Evolutionary conservation across 768 basidiomycete genomes (phyloP).

Genomic region (Mycena galericulata): DNA sequence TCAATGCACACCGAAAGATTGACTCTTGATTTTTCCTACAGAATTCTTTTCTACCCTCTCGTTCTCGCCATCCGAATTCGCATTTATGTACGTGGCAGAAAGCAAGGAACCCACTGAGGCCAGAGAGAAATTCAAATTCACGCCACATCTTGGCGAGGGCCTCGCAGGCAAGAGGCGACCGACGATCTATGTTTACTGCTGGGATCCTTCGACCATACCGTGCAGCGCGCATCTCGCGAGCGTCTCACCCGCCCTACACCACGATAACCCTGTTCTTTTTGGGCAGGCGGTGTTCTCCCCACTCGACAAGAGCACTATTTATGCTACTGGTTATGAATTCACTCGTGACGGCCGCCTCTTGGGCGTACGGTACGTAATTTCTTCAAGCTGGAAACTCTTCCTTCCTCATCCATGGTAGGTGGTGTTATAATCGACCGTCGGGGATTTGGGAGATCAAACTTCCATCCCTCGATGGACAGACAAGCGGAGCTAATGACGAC

Average conservation of each 20-base stretch:
- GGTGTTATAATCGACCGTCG: constrained; percentile 60
- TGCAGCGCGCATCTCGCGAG: constrained; percentile 27
- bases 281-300: constrained; percentile 69
- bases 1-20: background rate
- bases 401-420: background rate
- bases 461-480: constrained; percentile 12
- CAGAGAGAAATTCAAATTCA: constrained; percentile 61
- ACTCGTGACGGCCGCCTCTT: constrained; percentile 68
- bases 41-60: constrained; percentile 64
- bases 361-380: constrained; percentile 44
- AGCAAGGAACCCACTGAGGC: constrained; percentile 49
- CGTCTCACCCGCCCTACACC: constrained; percentile 19
- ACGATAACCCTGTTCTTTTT: constrained; percentile 51
- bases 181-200: constrained; percentile 65
- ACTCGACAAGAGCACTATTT: constrained; percentile 52
- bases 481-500: constrained; percentile 9
- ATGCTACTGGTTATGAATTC: constrained; percentile 73
- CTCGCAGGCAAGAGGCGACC: constrained; percentile 65
- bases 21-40: constrained; percentile 37
- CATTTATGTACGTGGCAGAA: constrained; percentile 73
- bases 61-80: constrained; percentile 65
- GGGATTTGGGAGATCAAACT: constrained; percentile 66
- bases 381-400: too few relatives aligned
- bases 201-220: constrained; percentile 44
- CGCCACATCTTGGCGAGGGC: constrained; percentile 74